Conservation (phyloP, 192 early-diverging fungal genomes). For the Entomortierella chlamydospora region DNA sequence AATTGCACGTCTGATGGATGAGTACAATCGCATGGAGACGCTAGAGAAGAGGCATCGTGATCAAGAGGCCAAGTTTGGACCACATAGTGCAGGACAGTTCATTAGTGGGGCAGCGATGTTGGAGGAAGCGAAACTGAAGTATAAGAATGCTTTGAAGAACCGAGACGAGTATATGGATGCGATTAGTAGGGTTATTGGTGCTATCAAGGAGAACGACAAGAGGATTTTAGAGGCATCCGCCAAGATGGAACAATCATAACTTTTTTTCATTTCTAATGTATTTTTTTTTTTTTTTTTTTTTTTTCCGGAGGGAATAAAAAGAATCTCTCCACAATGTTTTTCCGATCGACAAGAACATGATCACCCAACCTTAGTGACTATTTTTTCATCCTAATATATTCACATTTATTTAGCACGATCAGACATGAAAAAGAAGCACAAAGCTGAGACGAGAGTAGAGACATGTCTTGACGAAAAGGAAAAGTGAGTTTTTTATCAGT, state of each 20-base stretch:
- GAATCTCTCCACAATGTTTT: too few species aligned
- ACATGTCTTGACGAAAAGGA: too few species aligned
- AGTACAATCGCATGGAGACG: slow-evolving; percentile 28
- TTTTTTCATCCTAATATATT: too few species aligned
- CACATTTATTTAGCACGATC: too few species aligned
- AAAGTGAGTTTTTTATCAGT: too few species aligned
- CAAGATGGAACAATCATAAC: neutral
- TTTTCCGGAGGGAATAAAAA: too few species aligned
- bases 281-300: too few species aligned
- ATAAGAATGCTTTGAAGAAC: slow-evolving; percentile 8
- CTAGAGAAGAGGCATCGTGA: slow-evolving; percentile 10
- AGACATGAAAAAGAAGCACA: too few species aligned
- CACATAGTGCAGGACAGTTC: neutral
- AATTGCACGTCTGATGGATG: slow-evolving; percentile 22
- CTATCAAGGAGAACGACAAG: slow-evolving; percentile 30
- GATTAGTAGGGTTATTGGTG: slow-evolving; percentile 11
- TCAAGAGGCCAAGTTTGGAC: slow-evolving; percentile 31
- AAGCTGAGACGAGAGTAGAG: too few species aligned
- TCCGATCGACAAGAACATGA: too few species aligned
- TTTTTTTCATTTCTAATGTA: neutral
- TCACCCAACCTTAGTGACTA: too few species aligned
- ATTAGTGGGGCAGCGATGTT: slow-evolving; percentile 15
- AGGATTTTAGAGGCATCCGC: slow-evolving; percentile 22
- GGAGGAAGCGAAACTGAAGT: slow-evolving; percentile 11
- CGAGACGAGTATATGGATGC: slow-evolving; percentile 27